Percentiles rank a stretch among this genome's conserved stretches.
Conservation (phyloP, 2,329 filamentous ascomycete genomes). For the Colletotrichum orbiculare region DNA sequence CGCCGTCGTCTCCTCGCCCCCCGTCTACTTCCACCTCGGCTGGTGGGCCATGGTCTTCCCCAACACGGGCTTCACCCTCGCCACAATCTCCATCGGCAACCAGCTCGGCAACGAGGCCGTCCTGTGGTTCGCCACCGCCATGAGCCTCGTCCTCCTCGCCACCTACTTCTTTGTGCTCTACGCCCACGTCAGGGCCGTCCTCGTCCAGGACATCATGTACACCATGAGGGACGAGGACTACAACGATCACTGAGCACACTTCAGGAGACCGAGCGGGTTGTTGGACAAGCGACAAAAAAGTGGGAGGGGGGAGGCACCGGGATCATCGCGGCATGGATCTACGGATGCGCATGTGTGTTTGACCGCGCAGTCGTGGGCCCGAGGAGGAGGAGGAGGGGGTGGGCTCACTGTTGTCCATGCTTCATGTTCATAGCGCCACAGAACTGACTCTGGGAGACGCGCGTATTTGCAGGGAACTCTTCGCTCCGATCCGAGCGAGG, state of each 20-base stretch:
- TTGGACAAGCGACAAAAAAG: neutral
- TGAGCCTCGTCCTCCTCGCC: constrained; percentile 58
- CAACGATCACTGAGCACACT: constrained; percentile 27
- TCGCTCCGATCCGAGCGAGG: constrained; percentile 25
- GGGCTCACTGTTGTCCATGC: constrained; percentile 29
- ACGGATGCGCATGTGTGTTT: constrained; percentile 8
- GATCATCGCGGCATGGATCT: constrained; percentile 24
- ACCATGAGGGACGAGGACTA: constrained; percentile 64
- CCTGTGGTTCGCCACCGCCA: constrained; percentile 59
- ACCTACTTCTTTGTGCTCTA: constrained; percentile 58
- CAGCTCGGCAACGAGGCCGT: constrained; percentile 58
- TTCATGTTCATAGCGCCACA: constrained; percentile 30
- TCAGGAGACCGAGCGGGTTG: neutral
- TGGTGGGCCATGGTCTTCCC: constrained; percentile 75
- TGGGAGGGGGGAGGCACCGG: neutral
- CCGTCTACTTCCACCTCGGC: constrained; percentile 67
- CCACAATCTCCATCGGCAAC: constrained; percentile 64
- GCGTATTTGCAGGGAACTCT: constrained; percentile 13
- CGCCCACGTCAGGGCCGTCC: constrained; percentile 58
- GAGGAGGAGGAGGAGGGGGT: constrained; percentile 9
- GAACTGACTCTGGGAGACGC: constrained; percentile 13
- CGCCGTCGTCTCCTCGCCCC: constrained; percentile 48
- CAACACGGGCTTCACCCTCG: constrained; percentile 69
- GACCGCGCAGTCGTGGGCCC: constrained; percentile 18
- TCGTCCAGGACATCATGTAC: constrained; percentile 66